Base-by-base conservation (phyloP, 495 filamentous ascomycete species). In the Aspergillus baeticus region DNA sequence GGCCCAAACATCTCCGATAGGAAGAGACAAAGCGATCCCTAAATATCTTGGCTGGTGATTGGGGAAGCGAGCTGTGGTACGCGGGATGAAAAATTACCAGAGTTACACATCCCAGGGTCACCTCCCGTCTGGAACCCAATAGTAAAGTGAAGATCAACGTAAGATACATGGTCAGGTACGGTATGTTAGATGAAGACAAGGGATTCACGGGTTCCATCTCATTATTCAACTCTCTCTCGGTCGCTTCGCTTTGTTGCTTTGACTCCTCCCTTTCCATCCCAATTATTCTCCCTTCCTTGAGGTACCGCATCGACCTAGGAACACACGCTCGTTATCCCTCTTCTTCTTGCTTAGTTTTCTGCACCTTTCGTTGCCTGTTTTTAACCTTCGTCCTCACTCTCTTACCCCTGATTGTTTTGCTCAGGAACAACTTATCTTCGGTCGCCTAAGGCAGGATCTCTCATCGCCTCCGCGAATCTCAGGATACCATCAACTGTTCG, bases 51-150 rank as follows among this genome's bases (percentile, higher is more conserved):
- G 22, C 33, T 21, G 14, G 10, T 58, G 51, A 54, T 63, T 59
- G 61, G 37, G n/a, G 37, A 21, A 42, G 37, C 36, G 15, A 33
- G 36, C 26, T 43, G 15, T 37, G 44, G 57, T 53, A 63, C 47
- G 48, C 56, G 56, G 56, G 53, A 59, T 51, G 54, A 37, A 57
- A 60, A 51, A 58, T 60, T 60, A 57, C 61, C 44, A 23, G 11
- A 29, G 14, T 44, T 57, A 53, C 52, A 43, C 52, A 55, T 49
- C 48, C 42, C 60, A 59, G 43, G 60, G 60, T 60, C 39, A 48
- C 10, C 31, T 39, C 43, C 61, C 48, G 57, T 56, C 47, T 49
- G 54, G 37, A 57, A 33, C 55, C 14, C 46, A 3, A 48, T 43
- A 44, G 14, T 36, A 39, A 41, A 38, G 23, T 45, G 42, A 29